Evolutionary conservation across 1,284 basidiomycete genomes (phyloP).

Genomic region (Abortiporus biennis): DNA sequence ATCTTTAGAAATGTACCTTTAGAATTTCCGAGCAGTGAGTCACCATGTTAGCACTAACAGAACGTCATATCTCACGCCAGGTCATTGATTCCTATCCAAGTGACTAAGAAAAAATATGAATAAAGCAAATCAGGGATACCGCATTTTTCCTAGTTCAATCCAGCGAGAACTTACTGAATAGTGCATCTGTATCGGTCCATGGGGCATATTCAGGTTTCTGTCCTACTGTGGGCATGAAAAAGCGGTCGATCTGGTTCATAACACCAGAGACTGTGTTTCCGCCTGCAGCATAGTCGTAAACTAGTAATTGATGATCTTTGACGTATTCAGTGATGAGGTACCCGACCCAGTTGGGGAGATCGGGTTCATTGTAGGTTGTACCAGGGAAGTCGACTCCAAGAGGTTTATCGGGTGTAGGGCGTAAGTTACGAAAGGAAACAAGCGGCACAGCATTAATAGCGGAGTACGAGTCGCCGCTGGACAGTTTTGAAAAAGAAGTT

Average conservation of each 20-base stretch:
- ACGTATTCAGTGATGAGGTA: slow-evolving; percentile 41
- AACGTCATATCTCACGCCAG: slow-evolving; percentile 48
- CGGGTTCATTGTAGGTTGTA: slow-evolving; percentile 35
- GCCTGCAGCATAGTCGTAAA: slow-evolving; percentile 46
- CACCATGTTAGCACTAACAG: slow-evolving; percentile 36
- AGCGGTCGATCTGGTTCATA: slow-evolving; percentile 28
- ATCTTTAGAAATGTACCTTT: too few species aligned
- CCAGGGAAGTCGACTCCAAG: slow-evolving; percentile 42
- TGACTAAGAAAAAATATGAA: slow-evolving; percentile 32
- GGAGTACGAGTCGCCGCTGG: slow-evolving; percentile 52
- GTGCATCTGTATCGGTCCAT: slow-evolving; percentile 35
- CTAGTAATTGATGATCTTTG: slow-evolving; percentile 30
- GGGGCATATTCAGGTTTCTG: slow-evolving; percentile 32
- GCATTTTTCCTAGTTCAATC: too few species aligned
- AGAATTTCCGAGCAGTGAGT: too few species aligned
- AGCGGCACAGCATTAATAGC: too few species aligned
- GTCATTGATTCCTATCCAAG: slow-evolving; percentile 65
- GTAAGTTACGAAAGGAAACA: too few species aligned
- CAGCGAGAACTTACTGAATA: slow-evolving; percentile 36
- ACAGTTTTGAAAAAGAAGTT: too few species aligned
- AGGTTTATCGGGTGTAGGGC: slow-evolving; percentile 34
- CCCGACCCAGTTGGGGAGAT: slow-evolving; percentile 48
- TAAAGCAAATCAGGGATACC: not conserved
- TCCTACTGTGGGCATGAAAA: slow-evolving; percentile 31
- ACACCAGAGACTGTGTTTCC: slow-evolving; percentile 37